A percentile compares a stretch with the other conserved stretches of the same genome.
Conservation (phyloP, 2,329 filamentous ascomycete genomes). For the Arthrobotrys entomopaga region DNA sequence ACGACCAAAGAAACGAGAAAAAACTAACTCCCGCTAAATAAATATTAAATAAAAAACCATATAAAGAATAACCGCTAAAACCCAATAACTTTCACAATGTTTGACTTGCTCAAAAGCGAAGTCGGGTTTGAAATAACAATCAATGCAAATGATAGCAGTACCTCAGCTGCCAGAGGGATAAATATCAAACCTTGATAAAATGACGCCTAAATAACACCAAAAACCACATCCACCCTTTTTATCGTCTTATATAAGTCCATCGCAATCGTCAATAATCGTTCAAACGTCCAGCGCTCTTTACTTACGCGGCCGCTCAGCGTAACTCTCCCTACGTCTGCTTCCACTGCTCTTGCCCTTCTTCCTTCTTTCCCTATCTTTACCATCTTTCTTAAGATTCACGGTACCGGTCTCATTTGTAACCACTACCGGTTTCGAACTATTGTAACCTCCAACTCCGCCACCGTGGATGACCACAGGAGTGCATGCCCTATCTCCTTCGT, state of each 20-base stretch:
- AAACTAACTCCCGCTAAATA: conserved; percentile 49
- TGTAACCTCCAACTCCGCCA: conserved; percentile 35
- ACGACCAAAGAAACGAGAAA: conserved; percentile 3
- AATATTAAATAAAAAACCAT: conserved; percentile 16
- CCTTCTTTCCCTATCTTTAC: conserved; percentile 30
- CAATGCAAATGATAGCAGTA: conserved; percentile 14
- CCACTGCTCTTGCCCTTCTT: conserved; percentile 34
- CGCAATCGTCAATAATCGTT: conserved; percentile 21
- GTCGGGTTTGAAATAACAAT: not conserved
- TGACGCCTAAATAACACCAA: conserved; percentile 41
- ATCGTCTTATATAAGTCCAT: not conserved
- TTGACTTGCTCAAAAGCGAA: conserved; percentile 11
- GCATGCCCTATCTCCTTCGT: conserved; percentile 33
- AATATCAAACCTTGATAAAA: conserved; percentile 24
- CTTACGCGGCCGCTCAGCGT: conserved; percentile 32
- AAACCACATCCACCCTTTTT: not conserved
- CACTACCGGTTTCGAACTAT: conserved; percentile 41
- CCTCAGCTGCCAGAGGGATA: conserved; percentile 25
- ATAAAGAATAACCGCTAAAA: conserved; percentile 14
- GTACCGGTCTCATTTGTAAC: conserved; percentile 25
- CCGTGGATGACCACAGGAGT: conserved; percentile 43
- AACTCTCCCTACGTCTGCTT: conserved; percentile 35
- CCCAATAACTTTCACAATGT: not conserved
- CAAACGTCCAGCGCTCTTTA: conserved; percentile 26
- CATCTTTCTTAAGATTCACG: conserved; percentile 33